A percentile compares a stretch with the other conserved stretches of the same genome.
phyloP scores from a whole-genome alignment of 768 basidiomycete species.

The Termitomyces sp. region DNA sequence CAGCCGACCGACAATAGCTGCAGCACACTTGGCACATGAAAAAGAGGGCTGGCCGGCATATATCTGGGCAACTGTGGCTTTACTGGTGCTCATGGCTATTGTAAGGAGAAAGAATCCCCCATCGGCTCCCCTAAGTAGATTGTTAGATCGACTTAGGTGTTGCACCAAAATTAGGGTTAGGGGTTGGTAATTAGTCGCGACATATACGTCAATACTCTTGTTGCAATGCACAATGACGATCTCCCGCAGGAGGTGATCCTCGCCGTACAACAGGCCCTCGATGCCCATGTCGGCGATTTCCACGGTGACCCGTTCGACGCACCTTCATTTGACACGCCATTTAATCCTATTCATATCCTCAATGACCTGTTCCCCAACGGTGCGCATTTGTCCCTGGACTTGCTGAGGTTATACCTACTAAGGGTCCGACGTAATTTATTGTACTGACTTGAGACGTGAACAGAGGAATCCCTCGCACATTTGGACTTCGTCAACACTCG shows the following conservation, averaged over 20 bases:
- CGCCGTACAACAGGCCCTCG: slow-evolving; percentile 66
- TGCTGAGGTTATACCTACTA: slow-evolving; percentile 4
- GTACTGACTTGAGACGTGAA: background rate
- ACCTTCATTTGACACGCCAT: slow-evolving; percentile 40
- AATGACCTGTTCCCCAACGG: slow-evolving; percentile 81
- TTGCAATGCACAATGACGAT: slow-evolving; percentile 37
- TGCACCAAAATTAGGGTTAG: slow-evolving; percentile 18
- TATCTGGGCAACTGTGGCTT: slow-evolving; percentile 47
- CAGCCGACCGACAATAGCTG: slow-evolving; percentile 52
- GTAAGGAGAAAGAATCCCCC: too few species aligned
- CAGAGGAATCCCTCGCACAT: slow-evolving; percentile 73
- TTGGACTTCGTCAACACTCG: slow-evolving; percentile 66
- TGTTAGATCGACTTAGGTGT: background rate
- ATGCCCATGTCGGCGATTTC: slow-evolving; percentile 37
- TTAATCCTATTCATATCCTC: slow-evolving; percentile 49
- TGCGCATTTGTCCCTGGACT: slow-evolving; percentile 22
- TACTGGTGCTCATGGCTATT: slow-evolving; percentile 1
- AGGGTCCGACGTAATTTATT: slow-evolving; percentile 10
- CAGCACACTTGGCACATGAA: slow-evolving; percentile 64
- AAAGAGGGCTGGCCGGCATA: slow-evolving; percentile 66
- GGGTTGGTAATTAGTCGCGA: slow-evolving; percentile 11
- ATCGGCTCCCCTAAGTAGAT: background rate
- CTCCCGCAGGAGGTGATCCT: slow-evolving; percentile 63
- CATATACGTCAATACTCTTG: slow-evolving; percentile 4
- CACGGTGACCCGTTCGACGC: slow-evolving; percentile 50